Evolutionary conservation across 306 rosid genomes (phyloP).

Genomic region (Pueraria montana): DNA sequence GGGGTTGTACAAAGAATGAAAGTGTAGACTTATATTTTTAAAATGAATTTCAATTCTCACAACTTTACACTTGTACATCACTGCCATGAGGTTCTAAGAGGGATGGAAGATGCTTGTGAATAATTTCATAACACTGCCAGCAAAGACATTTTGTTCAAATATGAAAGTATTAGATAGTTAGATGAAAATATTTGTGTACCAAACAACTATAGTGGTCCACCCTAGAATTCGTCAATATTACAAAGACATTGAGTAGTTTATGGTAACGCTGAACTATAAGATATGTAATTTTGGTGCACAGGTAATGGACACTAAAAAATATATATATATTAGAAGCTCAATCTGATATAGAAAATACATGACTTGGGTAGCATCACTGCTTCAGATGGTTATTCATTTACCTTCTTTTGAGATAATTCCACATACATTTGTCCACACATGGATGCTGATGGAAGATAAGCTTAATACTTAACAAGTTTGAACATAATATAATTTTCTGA

Average conservation of each 20-base stretch:
- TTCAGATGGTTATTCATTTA: constrained; percentile 20
- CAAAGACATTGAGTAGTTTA: not conserved
- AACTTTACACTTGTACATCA: too few relatives aligned
- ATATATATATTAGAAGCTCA: not conserved
- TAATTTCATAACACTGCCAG: not conserved
- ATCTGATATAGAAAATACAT: not conserved
- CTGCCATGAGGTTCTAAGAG: not conserved
- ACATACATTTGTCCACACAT: constrained; percentile 21
- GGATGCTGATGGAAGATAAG: not conserved
- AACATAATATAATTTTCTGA: constrained; percentile 22
- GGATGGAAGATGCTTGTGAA: not conserved
- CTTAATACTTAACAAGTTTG: constrained; percentile 3
- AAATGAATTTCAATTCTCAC: too few relatives aligned
- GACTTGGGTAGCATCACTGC: constrained; percentile 1
- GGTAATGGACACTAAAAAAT: not conserved
- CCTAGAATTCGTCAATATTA: too few relatives aligned
- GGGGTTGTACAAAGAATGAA: too few relatives aligned
- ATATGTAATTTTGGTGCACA: not conserved
- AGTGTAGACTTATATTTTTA: too few relatives aligned
- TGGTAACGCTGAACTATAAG: not conserved
- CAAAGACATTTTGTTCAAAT: constrained; percentile 3
- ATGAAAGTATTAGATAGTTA: not conserved
- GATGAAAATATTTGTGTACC: not conserved
- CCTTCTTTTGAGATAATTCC: constrained; percentile 5
- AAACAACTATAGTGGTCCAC: not conserved